Conservation (phyloP, 1,284 basidiomycete species). For the Clitocybe nebularis region DNA sequence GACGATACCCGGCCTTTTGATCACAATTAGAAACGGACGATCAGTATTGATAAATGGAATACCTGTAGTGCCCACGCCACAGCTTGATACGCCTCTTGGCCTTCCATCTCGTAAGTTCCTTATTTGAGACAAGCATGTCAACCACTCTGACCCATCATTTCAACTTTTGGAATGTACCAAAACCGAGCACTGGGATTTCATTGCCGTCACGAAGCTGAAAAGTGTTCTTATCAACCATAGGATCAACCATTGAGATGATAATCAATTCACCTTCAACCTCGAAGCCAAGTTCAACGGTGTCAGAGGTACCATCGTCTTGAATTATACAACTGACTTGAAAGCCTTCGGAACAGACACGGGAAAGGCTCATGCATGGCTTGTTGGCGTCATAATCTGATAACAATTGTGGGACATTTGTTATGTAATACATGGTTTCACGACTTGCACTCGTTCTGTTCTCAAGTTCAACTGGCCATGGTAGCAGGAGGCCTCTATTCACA, state of each 20-base stretch:
- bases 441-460: no score
- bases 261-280: slow-evolving; percentile 1
- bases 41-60: slow-evolving; percentile 3
- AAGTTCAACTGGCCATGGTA: no score
- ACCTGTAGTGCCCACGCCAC: slow-evolving; percentile 64
- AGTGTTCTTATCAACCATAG: not conserved
- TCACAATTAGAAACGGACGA: slow-evolving; percentile 2
- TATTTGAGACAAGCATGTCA: slow-evolving; percentile 13
- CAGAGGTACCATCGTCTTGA: not conserved
- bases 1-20: slow-evolving; percentile 56
- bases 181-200: slow-evolving; percentile 60
- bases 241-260: no score
- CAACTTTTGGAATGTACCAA: slow-evolving; percentile 38
- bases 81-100: slow-evolving; percentile 50
- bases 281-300: not conserved
- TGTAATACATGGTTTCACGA: no score
- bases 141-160: slow-evolving; percentile 4
- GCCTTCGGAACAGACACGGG: no score
- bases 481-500: no score
- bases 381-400: not conserved
- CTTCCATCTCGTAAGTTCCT: slow-evolving; percentile 69
- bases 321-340: not conserved
- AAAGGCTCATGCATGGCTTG: no score
- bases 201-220: slow-evolving; percentile 42
- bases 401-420: not conserved